phyloP scores from a whole-genome alignment of 1,284 basidiomycete species.

The Heterobasidion annosum region DNA sequence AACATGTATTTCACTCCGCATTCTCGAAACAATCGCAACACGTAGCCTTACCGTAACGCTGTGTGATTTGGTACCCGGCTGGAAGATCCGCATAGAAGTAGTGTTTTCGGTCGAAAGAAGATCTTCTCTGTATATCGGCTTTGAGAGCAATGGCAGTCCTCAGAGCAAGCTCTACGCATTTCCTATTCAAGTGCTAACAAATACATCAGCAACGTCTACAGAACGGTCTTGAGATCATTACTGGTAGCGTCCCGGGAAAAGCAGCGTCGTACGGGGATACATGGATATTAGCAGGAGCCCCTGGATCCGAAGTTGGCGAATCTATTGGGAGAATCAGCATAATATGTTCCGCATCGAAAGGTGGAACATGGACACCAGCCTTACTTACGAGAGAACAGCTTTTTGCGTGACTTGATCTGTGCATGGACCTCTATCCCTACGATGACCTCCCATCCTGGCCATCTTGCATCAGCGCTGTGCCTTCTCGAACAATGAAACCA shows the following conservation, averaged over 20 bases:
- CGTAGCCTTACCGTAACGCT: constrained; percentile 73
- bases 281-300: constrained; percentile 58
- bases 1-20: not conserved
- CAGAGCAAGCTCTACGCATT: constrained; percentile 76
- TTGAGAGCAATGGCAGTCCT: constrained; percentile 79
- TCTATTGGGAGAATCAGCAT: constrained; percentile 7
- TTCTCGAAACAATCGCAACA: not conserved
- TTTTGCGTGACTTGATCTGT: constrained; percentile 80
- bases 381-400: constrained; percentile 78
- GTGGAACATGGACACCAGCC: too few species aligned
- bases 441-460: constrained; percentile 76
- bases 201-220: not conserved
- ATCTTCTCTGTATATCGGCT: constrained; percentile 63
- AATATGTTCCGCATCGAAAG: too few species aligned
- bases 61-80: constrained; percentile 94
- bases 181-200: constrained; percentile 63
- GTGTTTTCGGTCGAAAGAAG: constrained; percentile 93
- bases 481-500: constrained; percentile 11
- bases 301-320: constrained; percentile 37
- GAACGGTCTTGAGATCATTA: constrained; percentile 21
- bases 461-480: constrained; percentile 24
- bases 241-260: constrained; percentile 89
- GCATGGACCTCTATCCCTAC: constrained; percentile 96
- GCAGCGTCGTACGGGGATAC: constrained; percentile 86
- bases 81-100: constrained; percentile 98